phyloP scores from a whole-genome alignment of 441 rosid species.

The Capsella rubella region DNA sequence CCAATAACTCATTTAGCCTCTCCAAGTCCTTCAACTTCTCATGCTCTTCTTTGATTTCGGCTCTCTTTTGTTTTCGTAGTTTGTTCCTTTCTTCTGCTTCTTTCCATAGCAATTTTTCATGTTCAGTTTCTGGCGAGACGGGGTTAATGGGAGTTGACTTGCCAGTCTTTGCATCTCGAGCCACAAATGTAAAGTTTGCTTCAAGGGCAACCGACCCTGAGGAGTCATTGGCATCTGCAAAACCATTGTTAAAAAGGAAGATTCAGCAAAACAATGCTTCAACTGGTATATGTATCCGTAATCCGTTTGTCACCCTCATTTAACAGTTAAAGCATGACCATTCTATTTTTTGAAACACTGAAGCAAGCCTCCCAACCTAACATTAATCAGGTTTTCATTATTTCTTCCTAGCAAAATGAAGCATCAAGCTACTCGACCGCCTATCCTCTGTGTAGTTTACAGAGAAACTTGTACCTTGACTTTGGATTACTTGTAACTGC shows the following conservation, averaged over 20 bases:
- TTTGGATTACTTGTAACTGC: slow-evolving; percentile 73
- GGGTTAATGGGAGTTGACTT: slow-evolving; percentile 74
- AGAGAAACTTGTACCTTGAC: slow-evolving; percentile 52
- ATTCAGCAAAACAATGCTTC: slow-evolving; percentile 5
- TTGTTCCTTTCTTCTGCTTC: slow-evolving; percentile 79
- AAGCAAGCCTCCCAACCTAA: neutral
- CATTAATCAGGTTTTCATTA: neutral
- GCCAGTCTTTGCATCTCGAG: slow-evolving; percentile 79
- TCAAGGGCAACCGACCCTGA: slow-evolving; percentile 63
- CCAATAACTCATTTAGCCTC: slow-evolving; percentile 57
- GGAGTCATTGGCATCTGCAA: slow-evolving; percentile 54
- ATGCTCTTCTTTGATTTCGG: slow-evolving; percentile 44
- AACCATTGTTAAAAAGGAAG: slow-evolving; percentile 18
- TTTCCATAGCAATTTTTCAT: slow-evolving; percentile 65
- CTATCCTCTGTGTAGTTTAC: neutral
- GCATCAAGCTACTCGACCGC: neutral
- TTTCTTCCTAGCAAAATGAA: neutral
- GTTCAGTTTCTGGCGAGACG: slow-evolving; percentile 63
- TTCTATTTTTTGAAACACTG: neutral
- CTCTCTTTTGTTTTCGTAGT: slow-evolving; percentile 59
- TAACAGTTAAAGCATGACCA: slow-evolving; percentile 12
- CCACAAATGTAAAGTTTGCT: slow-evolving; percentile 85
- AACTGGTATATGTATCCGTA: neutral
- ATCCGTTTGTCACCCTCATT: neutral
- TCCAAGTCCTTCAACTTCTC: slow-evolving; percentile 51